phyloP scores from a whole-genome alignment of 1,284 basidiomycete species.

The Pterulicium gracile region DNA sequence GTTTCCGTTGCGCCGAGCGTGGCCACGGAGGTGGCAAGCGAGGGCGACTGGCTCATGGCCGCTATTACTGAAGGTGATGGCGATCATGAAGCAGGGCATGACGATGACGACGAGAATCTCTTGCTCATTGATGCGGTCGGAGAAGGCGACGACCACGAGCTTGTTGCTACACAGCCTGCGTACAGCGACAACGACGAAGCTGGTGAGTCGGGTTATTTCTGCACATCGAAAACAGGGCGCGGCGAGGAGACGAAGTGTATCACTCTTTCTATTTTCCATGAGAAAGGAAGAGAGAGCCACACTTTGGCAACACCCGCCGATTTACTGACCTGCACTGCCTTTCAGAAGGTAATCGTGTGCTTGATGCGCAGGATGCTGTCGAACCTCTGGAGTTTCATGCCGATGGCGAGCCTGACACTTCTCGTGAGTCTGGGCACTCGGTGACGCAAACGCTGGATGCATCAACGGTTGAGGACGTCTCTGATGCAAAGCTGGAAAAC shows the following conservation, averaged over 20 bases:
- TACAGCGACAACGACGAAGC: slow-evolving; percentile 29
- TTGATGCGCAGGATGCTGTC: too few relatives aligned
- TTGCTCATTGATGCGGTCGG: slow-evolving; percentile 35
- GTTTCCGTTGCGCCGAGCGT: slow-evolving; percentile 61
- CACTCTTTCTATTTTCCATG: not conserved
- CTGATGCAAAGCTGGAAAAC: too few relatives aligned
- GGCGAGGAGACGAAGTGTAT: not conserved
- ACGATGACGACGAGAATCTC: slow-evolving; percentile 33
- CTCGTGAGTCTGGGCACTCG: too few relatives aligned
- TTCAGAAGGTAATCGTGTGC: too few relatives aligned
- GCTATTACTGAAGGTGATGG: slow-evolving; percentile 63
- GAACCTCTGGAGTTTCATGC: too few relatives aligned
- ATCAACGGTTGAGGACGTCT: too few relatives aligned
- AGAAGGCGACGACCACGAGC: slow-evolving; percentile 24
- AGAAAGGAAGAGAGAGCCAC: not conserved
- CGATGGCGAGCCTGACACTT: too few relatives aligned
- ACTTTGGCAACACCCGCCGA: not conserved
- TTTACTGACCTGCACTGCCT: too few relatives aligned
- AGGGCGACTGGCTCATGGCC: slow-evolving; percentile 77
- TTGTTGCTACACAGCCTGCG: slow-evolving; percentile 23
- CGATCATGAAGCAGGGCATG: slow-evolving; percentile 22
- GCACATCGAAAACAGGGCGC: slow-evolving; percentile 9
- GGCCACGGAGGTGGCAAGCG: slow-evolving; percentile 53
- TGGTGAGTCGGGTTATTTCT: slow-evolving; percentile 12
- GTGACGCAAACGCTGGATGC: too few relatives aligned